A percentile compares a stretch with the other conserved stretches of the same genome.
Evolutionary conservation across 2,329 filamentous ascomycete species (phyloP).

Genomic region (Endothia cerciana): DNA sequence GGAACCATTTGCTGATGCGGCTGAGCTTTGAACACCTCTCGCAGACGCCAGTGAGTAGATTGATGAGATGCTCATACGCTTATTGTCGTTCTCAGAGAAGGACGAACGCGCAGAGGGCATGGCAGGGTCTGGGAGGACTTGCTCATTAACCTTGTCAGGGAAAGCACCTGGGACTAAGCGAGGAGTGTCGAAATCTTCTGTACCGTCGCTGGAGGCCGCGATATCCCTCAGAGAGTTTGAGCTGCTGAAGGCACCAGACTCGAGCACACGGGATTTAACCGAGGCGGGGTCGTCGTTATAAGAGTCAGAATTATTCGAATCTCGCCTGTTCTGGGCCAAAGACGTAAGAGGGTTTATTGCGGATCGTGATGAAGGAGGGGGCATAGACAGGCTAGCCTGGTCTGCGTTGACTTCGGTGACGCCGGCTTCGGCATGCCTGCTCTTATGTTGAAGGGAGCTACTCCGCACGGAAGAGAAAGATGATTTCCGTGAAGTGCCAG

Average conservation of each 20-base stretch:
- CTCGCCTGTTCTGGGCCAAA: slow-evolving; percentile 47
- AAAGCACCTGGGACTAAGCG: slow-evolving; percentile 44
- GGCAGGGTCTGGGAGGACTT: slow-evolving; percentile 53
- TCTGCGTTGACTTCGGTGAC: slow-evolving; percentile 61
- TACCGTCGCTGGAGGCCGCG: slow-evolving; percentile 35
- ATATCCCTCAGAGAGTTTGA: slow-evolving; percentile 17
- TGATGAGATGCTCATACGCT: slow-evolving; percentile 74
- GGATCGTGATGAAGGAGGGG: slow-evolving; percentile 52
- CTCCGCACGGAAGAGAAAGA: slow-evolving; percentile 45
- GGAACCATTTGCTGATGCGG: slow-evolving; percentile 57
- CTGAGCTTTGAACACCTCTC: slow-evolving; percentile 55
- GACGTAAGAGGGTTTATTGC: slow-evolving; percentile 48
- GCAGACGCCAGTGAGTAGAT: slow-evolving; percentile 71
- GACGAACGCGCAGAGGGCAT: slow-evolving; percentile 49
- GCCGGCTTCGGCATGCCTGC: slow-evolving; percentile 62
- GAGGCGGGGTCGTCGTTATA: slow-evolving; percentile 44
- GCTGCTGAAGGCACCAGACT: slow-evolving; percentile 11
- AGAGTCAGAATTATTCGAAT: slow-evolving; percentile 47
- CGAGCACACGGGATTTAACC: background rate
- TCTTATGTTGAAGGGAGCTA: slow-evolving; percentile 51
- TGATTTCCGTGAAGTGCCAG: slow-evolving; percentile 45
- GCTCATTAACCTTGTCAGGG: slow-evolving; percentile 36
- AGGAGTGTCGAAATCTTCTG: slow-evolving; percentile 51
- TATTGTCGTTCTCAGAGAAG: slow-evolving; percentile 54
- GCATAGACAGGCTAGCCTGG: slow-evolving; percentile 67